Base-by-base conservation (phyloP, 2,329 filamentous ascomycete genomes). In the Claviceps fusiformis region DNA sequence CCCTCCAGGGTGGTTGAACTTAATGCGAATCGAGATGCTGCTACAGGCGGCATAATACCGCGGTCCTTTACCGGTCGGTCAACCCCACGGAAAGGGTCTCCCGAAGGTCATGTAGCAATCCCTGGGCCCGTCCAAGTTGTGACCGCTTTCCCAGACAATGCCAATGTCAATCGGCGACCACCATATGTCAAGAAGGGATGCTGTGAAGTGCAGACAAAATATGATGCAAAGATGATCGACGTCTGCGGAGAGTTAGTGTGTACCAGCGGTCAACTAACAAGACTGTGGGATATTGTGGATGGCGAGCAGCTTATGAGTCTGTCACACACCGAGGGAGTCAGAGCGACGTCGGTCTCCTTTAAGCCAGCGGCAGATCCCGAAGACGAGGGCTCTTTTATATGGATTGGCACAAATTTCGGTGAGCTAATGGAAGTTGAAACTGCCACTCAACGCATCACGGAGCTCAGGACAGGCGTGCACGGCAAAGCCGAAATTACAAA, bases 381-480 rank as follows among this genome's bases (percentile, higher is more conserved):
- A 56, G 83, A 91, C 50, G 92, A 97, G 69, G 92, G 90, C 6
- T 79, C 80, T 54, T 79, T 83, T 15, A 62, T 98, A 29, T 98
- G 93, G 93, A 80, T 97, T 37, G 93, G 93, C 8, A 96, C 86
- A 47, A 95, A 86, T 61, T 76, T 82, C 7, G 93, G 93, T 50
- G 93, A 98, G 59, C 75, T 98, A 44, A 82, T 91, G 65, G 93
- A 98, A 70, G 79, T 95, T 48, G 91, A 98, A 66, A 81, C 97
- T 54, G 73, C 76, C 2, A 84, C 83, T 0, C 85, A 91, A 64
- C 81, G 78, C 41, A 76, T 95, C 49, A 75, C 88, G 15, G 75
- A 79, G 33, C 86, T 79, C 19, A 88, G 86, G 62, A 72, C 79
- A 2, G 82, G 77, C 52, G 87, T 87, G 2, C 93, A 97, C 63